Base-by-base conservation (phyloP, 2,329 filamentous ascomycete species). In the Septoria petroselini region DNA sequence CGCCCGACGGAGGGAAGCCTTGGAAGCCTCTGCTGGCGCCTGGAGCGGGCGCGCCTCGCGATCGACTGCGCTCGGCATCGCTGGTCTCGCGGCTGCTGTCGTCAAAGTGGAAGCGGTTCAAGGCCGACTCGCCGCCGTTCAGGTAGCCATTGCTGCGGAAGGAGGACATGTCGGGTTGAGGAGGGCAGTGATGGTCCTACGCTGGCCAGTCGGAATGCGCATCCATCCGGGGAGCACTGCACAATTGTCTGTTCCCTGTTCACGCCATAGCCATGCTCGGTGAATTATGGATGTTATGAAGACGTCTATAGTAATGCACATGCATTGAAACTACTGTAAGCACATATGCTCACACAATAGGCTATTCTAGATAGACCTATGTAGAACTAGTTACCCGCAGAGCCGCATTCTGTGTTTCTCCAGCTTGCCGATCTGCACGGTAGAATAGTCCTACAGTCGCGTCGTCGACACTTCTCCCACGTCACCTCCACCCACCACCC, bases 21-120 rank as follows among this genome's bases (percentile, higher is more conserved):
- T 65, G 64, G 40, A 68, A 70, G 11, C 69, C 69, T 56, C 72
- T 72, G n/a, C n/a, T n/a, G n/a, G n/a, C n/a, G n/a, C n/a, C n/a
- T 25, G 41, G 12, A 23, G 48, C 41, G 34, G 43, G 44, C 4
- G 71, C 65, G 5, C 70, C 65, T 29, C 69, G 58, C 35, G 63
- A 67, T 37, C 63, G 54, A 41, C 62, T 65, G 7, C 70, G 62
- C 33, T 67, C 66, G 19, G 68, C 65, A 21, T 64, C 65, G 48
- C 64, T 68, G 19, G 60, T 67, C 39, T 66, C 66, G 21, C 62
- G 58, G 41, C 62, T 68, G 49, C 62, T 66, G 31, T 54, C 43
- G 29, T 68, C 66, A 52, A 66, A 63, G 45, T 68, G 63, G 57
- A 66, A 69, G 42, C 65, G 64, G 8, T 58, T 61, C 14, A 69